phyloP scores from a whole-genome alignment of 1,139 yeast genomes.

The Schwanniomyces etchellsii region DNA sequence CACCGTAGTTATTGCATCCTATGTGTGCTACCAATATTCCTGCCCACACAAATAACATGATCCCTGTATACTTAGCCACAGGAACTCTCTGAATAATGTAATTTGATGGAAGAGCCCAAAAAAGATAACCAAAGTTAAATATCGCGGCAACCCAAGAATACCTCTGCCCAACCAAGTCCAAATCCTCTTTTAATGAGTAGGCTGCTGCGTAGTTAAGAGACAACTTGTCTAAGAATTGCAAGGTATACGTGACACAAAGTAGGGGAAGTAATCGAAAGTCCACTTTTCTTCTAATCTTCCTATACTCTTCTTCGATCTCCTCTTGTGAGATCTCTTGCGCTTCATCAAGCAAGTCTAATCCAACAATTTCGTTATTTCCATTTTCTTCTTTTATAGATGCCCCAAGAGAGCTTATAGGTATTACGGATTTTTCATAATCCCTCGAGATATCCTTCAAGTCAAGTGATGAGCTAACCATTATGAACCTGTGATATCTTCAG shows the following conservation, averaged over 20 bases:
- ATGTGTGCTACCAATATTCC: conserved; percentile 17
- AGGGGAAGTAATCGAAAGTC: conserved; percentile 28
- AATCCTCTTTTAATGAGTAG: conserved; percentile 28
- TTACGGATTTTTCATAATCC: too few species aligned
- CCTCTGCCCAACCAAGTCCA: conserved; percentile 29
- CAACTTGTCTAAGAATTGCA: conserved; percentile 40
- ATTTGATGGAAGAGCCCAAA: conserved; percentile 36
- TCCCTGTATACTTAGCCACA: conserved; percentile 24
- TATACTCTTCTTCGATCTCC: conserved; percentile 28
- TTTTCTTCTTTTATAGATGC: too few species aligned
- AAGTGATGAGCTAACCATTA: too few species aligned
- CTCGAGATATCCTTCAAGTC: too few species aligned
- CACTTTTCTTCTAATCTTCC: conserved; percentile 32
- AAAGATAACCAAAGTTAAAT: conserved; percentile 41
- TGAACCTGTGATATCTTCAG: too few species aligned
- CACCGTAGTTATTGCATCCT: conserved; percentile 24
- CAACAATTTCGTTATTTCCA: too few species aligned
- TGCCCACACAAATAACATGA: conserved; percentile 22
- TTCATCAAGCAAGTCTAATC: too few species aligned
- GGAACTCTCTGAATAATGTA: conserved; percentile 19
- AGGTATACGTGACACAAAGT: conserved; percentile 26
- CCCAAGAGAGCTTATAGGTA: too few species aligned
- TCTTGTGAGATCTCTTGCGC: neutral
- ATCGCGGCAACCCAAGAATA: conserved; percentile 45
- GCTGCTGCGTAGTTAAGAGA: conserved; percentile 33